Evolutionary conservation across 2,329 filamentous ascomycete species (phyloP).

Genomic region (Escovopsis weberi): DNA sequence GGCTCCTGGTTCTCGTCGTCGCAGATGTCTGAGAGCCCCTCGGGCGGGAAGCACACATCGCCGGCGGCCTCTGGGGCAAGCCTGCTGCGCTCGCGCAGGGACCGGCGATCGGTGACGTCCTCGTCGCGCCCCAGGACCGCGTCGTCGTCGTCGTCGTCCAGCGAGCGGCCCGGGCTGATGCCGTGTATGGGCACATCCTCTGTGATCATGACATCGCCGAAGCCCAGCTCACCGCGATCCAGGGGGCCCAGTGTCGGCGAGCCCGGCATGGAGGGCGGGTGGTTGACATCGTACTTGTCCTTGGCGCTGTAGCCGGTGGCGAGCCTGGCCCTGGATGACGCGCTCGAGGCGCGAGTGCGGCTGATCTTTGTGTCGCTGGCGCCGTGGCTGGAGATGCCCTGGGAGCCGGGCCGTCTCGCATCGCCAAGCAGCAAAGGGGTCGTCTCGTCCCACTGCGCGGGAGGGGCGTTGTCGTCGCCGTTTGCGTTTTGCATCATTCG

Average conservation of each 20-base stretch:
- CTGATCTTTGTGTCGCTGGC: slow-evolving; percentile 22
- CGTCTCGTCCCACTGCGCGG: slow-evolving; percentile 29
- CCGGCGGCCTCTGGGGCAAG: slow-evolving; percentile 55
- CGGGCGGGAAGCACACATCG: slow-evolving; percentile 85
- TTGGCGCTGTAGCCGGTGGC: slow-evolving; percentile 17
- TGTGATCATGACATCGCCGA: slow-evolving; percentile 57
- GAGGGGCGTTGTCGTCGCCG: slow-evolving; percentile 32
- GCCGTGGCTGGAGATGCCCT: slow-evolving; percentile 25
- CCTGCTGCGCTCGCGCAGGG: slow-evolving; percentile 24
- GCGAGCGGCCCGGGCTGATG: slow-evolving; percentile 15
- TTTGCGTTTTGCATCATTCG: slow-evolving; percentile 21
- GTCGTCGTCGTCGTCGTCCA: slow-evolving; percentile 12
- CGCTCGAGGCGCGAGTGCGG: slow-evolving; percentile 28
- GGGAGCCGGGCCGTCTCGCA: slow-evolving; percentile 11
- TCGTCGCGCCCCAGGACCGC: too few relatives aligned
- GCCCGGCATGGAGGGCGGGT: slow-evolving; percentile 52
- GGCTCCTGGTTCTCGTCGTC: slow-evolving; percentile 50
- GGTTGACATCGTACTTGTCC: slow-evolving; percentile 49
- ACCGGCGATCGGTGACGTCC: slow-evolving; percentile 18
- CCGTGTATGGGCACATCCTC: slow-evolving; percentile 40
- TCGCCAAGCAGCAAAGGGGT: slow-evolving; percentile 40
- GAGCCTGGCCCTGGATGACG: slow-evolving; percentile 33
- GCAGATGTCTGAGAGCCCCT: slow-evolving; percentile 56
- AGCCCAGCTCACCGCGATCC: slow-evolving; percentile 39
- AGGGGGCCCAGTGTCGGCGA: slow-evolving; percentile 38